A percentile compares a stretch with the other conserved stretches of the same genome.
Evolutionary conservation across 2,329 filamentous ascomycete species (phyloP).

Genomic region (Chaetomiaceae sp.): DNA sequence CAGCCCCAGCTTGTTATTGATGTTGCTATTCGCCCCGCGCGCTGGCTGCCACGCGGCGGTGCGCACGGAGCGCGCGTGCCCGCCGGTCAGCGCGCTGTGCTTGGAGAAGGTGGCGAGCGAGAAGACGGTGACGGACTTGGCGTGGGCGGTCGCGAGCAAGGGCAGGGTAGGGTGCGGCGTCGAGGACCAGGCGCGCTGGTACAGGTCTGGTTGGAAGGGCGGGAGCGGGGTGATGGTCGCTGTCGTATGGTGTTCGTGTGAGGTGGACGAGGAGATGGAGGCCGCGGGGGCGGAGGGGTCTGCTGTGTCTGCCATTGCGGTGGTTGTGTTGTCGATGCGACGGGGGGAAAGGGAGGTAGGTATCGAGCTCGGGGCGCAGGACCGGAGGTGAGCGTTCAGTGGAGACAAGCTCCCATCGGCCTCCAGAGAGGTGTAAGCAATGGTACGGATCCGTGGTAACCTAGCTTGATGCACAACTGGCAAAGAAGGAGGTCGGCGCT

Average conservation of each 20-base stretch:
- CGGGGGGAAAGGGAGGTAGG: not conserved
- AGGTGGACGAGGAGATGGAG: not conserved
- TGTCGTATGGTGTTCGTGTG: not conserved
- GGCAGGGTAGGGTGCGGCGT: conserved; percentile 81
- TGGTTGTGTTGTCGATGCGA: not conserved
- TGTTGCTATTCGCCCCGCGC: conserved; percentile 26
- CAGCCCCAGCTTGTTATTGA: conserved; percentile 63
- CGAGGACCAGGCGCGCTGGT: conserved; percentile 77
- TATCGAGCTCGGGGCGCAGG: not conserved
- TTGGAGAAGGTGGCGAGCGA: conserved; percentile 74
- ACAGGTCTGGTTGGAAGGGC: conserved; percentile 50
- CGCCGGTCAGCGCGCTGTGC: conserved; percentile 74
- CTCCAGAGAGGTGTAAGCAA: too few species aligned
- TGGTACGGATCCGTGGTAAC: too few species aligned
- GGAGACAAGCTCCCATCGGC: not conserved
- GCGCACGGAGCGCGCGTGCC: conserved; percentile 86
- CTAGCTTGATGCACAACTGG: too few species aligned
- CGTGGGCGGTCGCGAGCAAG: conserved; percentile 80
- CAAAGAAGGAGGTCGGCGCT: too few species aligned
- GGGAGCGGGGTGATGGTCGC: conserved; percentile 38
- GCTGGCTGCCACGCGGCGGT: conserved; percentile 80
- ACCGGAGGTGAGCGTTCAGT: not conserved
- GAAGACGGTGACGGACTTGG: conserved; percentile 83
- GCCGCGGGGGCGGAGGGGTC: not conserved
- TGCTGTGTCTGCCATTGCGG: not conserved